These are phyloP conservation scores for Solanum rostratum DNA, from an alignment of 257 asterid species.

Conservation along the genomic window DNA sequence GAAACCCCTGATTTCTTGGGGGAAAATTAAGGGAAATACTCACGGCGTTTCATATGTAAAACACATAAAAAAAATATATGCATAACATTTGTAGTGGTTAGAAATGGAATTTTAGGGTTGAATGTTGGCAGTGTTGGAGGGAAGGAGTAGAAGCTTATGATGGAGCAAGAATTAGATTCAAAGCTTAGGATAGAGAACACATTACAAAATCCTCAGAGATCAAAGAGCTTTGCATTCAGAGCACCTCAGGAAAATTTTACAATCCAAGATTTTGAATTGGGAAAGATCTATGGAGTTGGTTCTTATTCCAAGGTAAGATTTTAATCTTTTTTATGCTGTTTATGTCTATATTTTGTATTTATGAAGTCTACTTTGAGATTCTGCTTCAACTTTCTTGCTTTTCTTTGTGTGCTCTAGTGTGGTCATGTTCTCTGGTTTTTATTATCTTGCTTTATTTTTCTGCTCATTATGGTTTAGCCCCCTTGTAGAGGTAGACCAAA, in stretches of 20 bases:
- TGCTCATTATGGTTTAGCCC: background rate
- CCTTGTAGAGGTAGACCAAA: no score
- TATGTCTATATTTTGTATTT: background rate
- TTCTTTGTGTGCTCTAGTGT: background rate
- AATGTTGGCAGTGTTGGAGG: slow-evolving; percentile 48
- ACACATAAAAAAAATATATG: no score
- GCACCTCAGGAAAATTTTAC: slow-evolving; percentile 92
- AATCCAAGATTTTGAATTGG: slow-evolving; percentile 92
- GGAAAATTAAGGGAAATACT: background rate
- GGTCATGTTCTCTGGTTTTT: background rate
- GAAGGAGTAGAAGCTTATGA: slow-evolving; percentile 15
- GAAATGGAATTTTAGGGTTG: slow-evolving; percentile 10
- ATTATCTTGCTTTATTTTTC: background rate
- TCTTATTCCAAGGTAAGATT: slow-evolving; percentile 83
- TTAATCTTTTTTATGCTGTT: background rate
- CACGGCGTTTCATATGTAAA: background rate
- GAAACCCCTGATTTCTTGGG: slow-evolving; percentile 13
- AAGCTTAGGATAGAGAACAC: slow-evolving; percentile 52
- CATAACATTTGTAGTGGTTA: background rate
- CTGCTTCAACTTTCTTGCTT: background rate
- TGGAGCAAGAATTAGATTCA: slow-evolving; percentile 85
- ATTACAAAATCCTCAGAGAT: slow-evolving; percentile 48
- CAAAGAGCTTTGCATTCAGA: slow-evolving; percentile 77
- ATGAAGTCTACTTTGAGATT: background rate
- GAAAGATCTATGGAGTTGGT: slow-evolving; percentile 96